Percentiles rank a stretch among this genome's conserved stretches.
phyloP scores from a whole-genome alignment of 2,329 filamentous ascomycete species.

The Fusarium verticillioides region DNA sequence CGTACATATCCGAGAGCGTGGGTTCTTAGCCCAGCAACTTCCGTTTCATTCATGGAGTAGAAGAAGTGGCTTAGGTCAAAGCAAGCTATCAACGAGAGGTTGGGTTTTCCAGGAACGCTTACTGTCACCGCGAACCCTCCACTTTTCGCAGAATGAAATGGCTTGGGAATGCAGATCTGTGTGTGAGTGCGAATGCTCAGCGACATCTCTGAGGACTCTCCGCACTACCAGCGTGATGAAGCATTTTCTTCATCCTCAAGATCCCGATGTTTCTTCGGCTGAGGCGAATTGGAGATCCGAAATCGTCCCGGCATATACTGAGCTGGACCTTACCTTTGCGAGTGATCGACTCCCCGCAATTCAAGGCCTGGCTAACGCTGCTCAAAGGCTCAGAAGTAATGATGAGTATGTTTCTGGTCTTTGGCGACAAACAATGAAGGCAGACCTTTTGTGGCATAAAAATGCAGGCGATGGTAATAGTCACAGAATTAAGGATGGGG shows the following conservation, averaged over 20 bases:
- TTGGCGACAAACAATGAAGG: background rate
- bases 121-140: background rate
- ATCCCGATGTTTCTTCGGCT: background rate
- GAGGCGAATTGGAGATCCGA: background rate
- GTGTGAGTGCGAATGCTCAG: background rate
- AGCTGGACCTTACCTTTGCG: background rate
- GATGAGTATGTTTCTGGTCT: conserved; percentile 4
- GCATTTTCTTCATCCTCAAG: background rate
- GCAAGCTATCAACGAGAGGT: background rate
- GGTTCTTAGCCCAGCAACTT: background rate
- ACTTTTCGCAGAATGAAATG: background rate
- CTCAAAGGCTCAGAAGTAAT: background rate
- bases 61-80: background rate
- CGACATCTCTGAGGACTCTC: background rate
- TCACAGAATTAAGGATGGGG: background rate
- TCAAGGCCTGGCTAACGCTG: background rate
- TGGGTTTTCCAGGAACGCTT: conserved; percentile 1
- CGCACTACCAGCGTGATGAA: background rate
- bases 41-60: background rate
- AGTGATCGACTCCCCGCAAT: conserved; percentile 3
- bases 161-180: conserved; percentile 5
- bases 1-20: background rate
- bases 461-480: background rate
- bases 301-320: conserved; percentile 1
- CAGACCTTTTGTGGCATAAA: background rate